These are phyloP conservation scores for Epichloe amarillans DNA, from an alignment of 2,329 filamentous ascomycete species.

Conservation along the genomic window DNA sequence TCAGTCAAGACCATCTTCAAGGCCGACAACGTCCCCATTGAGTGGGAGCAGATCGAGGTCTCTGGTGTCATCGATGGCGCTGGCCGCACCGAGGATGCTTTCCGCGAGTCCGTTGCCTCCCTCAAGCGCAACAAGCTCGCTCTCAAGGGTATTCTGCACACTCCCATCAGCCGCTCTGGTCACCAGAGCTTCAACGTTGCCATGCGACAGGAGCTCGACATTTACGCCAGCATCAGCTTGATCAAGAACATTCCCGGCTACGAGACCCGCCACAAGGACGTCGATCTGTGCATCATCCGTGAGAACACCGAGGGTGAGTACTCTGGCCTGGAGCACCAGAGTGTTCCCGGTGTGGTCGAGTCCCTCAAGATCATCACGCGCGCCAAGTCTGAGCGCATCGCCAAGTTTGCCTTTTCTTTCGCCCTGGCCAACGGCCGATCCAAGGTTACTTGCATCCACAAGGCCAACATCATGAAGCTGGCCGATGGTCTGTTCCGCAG, in stretches of 20 bases:
- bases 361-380: conserved; percentile 99
- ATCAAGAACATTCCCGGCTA: conserved; percentile 99
- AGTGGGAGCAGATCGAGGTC: conserved; percentile 98
- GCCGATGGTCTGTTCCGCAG: conserved; percentile 97
- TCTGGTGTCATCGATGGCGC: conserved; percentile 69
- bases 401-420: conserved; percentile 97
- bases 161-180: conserved; percentile 87
- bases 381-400: conserved; percentile 97
- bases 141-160: conserved; percentile 97
- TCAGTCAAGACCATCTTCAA: conserved; percentile 99
- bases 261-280: conserved; percentile 89
- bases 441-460: conserved; percentile 99
- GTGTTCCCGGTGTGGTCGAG: conserved; percentile 89
- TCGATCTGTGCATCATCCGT: conserved; percentile 98
- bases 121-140: conserved; percentile 98
- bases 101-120: conserved; percentile 89
- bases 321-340: conserved; percentile 97
- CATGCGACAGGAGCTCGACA: conserved; percentile 96
- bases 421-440: conserved; percentile 97
- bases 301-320: conserved; percentile 99
- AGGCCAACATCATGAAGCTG: conserved; percentile 99
- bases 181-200: conserved; percentile 99
- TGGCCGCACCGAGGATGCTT: conserved; percentile 85
- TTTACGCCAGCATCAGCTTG: conserved; percentile 93
- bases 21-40: conserved; percentile 95